A percentile compares a stretch with the other conserved stretches of the same genome.
phyloP scores from a whole-genome alignment of 306 rosid species.

The Cajanus cajan region DNA sequence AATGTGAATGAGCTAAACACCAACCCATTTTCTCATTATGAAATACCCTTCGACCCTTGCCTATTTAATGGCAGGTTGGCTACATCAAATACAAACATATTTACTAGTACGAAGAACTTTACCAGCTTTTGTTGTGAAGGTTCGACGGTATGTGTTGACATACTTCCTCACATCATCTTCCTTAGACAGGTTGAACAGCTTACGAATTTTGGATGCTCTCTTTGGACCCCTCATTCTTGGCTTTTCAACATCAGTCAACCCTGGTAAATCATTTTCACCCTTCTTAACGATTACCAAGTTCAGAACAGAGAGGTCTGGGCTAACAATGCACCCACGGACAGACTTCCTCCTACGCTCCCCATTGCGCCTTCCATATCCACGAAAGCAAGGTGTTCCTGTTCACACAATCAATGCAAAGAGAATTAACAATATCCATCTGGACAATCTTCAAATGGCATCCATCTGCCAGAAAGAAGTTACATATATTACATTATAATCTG shows the following conservation, averaged over 20 bases:
- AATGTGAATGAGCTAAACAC: neutral
- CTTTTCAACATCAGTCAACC: constrained; percentile 35
- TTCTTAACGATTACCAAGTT: constrained; percentile 41
- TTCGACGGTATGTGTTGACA: constrained; percentile 41
- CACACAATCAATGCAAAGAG: neutral
- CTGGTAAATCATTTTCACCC: constrained; percentile 40
- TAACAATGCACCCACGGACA: constrained; percentile 45
- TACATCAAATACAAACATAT: neutral
- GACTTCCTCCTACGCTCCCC: constrained; percentile 44
- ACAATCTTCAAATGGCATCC: neutral
- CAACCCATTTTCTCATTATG: neutral
- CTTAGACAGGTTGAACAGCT: constrained; percentile 40
- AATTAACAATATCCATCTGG: neutral
- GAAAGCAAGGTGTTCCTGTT: constrained; percentile 40
- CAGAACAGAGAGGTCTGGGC: constrained; percentile 41
- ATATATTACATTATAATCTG: neutral
- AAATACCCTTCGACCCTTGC: neutral
- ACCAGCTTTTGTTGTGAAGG: constrained; percentile 38
- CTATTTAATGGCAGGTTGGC: neutral
- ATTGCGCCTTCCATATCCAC: constrained; percentile 44
- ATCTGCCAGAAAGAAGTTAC: neutral
- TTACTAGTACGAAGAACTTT: neutral
- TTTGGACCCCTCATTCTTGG: constrained; percentile 43
- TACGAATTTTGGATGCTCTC: constrained; percentile 39
- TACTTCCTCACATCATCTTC: constrained; percentile 45